These are phyloP conservation scores for Monilinia fructicola DNA, from an alignment of 2,329 filamentous ascomycete species.

Conservation along the genomic window DNA sequence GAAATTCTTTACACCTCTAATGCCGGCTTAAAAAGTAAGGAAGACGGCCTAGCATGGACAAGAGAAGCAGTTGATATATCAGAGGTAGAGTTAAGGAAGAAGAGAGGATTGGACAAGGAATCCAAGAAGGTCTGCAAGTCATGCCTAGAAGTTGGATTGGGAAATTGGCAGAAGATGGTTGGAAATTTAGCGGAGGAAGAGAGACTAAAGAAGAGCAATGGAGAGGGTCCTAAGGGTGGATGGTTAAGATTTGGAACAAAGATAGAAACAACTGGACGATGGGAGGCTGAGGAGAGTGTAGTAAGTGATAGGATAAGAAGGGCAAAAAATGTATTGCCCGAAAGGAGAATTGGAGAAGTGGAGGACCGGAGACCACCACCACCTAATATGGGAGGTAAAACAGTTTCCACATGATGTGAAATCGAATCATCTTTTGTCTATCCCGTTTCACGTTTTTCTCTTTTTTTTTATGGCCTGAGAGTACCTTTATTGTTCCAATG, in stretches of 20 bases:
- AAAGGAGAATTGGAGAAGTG: conserved; percentile 15
- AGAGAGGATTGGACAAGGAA: conserved; percentile 34
- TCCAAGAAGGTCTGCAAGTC: conserved; percentile 66
- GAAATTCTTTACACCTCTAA: conserved; percentile 82
- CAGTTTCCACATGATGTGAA: neutral
- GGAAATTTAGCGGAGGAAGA: conserved; percentile 52
- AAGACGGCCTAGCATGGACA: conserved; percentile 84
- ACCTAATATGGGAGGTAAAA: conserved; percentile 5
- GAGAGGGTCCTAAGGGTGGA: conserved; percentile 22
- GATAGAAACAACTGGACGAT: conserved; percentile 37
- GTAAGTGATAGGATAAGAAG: conserved; percentile 38
- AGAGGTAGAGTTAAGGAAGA: conserved; percentile 61
- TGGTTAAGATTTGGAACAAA: conserved; percentile 38
- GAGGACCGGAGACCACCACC: conserved; percentile 14
- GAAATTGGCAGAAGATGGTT: conserved; percentile 85
- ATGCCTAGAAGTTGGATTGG: conserved; percentile 73
- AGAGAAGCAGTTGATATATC: conserved; percentile 81
- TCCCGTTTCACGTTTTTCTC: neutral
- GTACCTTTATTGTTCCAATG: neutral
- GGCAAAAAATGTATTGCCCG: conserved; percentile 29
- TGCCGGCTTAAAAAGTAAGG: conserved; percentile 43
- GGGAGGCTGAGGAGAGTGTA: conserved; percentile 41
- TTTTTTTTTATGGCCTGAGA: neutral
- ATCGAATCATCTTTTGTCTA: neutral
- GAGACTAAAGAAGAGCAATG: conserved; percentile 30